Evolutionary conservation across 495 filamentous ascomycete species (phyloP).

Genomic region (Lepraria neglecta): DNA sequence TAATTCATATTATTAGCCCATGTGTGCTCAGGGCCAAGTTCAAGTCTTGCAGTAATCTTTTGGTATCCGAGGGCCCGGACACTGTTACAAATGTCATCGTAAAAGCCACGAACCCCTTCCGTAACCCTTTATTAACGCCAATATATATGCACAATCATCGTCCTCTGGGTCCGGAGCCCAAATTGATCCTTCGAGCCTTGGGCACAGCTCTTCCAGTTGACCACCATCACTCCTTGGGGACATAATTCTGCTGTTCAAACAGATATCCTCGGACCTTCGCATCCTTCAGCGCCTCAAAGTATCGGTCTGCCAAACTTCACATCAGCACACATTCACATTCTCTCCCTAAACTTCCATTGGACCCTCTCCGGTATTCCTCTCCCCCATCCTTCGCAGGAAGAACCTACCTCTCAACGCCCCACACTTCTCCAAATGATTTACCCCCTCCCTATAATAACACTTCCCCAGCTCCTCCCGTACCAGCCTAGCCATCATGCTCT

Average conservation of each 20-base stretch:
- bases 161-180: not conserved
- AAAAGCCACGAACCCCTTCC: not conserved
- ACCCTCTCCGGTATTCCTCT: too few relatives aligned
- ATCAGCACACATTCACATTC: slow-evolving; percentile 11
- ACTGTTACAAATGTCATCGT: not conserved
- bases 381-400: not conserved
- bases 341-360: too few relatives aligned
- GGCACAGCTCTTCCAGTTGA: slow-evolving; percentile 9
- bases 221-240: slow-evolving; percentile 40
- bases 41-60: not conserved
- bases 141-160: not conserved
- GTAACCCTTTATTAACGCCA: slow-evolving; percentile 5
- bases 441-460: slow-evolving; percentile 89
- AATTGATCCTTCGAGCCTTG: not conserved
- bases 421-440: slow-evolving; percentile 98
- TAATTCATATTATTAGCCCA: slow-evolving; percentile 37
- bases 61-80: not conserved
- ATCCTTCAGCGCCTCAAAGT: slow-evolving; percentile 82
- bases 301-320: slow-evolving; percentile 59
- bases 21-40: not conserved
- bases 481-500: slow-evolving; percentile 91
- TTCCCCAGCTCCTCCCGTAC: slow-evolving; percentile 91
- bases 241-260: slow-evolving; percentile 87
- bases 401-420: slow-evolving; percentile 77
- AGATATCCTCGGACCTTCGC: slow-evolving; percentile 81